Evolutionary conservation across 2,329 filamentous ascomycete species (phyloP), one percentile per base, ranked within the genome.

Genomic region (Aphanoascus verrucosus): DNA sequence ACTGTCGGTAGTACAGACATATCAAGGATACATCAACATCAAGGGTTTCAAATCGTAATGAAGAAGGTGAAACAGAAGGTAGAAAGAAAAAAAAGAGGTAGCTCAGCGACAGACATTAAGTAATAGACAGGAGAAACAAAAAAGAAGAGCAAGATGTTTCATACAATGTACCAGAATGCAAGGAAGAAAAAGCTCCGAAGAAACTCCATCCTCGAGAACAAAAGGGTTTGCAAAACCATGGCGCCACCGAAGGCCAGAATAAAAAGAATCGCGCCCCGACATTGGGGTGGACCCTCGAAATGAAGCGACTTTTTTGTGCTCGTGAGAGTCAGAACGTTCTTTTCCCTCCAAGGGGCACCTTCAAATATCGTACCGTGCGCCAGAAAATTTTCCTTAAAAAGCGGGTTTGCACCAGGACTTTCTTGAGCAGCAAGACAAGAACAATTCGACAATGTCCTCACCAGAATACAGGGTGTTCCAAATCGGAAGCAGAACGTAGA

Each of bases 121-220:
- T 9, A 46, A 52, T 14, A 46, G 14, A 40, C 34, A 31, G 32
- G 15, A 46, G 19, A 11, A 46, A 42, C 45, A n/a, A 32, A 19
- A 46, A 42, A 52, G 12, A 32, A 19, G 14, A 45, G 38, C 37
- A 14, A 40, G 31, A 41, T 15, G 40, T 17, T 40, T 52, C 41
- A 46, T 52, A 52, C 41, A 52, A 52, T 52, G 50, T 46, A 46
- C 42, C 43, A 46, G 50, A 52, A 52, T 38, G 17, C 11, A 46
- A 52, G 31, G 17, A 15, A 28, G 40, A 32, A 28, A 52, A 35
- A 46, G 23, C 23, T 28, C 23, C 17, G 42, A 40, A 40, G 34
- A 6, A 31, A 19, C 17, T 9, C 12, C 43, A 31, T 38, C 37
- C 23, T 28, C 23, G 23, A 28, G 7, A 28, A 28, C 23, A 28